Percentiles rank a stretch among this genome's conserved stretches.
phyloP scores from a whole-genome alignment of 2,329 filamentous ascomycete genomes.

The Alternaria sp. region DNA sequence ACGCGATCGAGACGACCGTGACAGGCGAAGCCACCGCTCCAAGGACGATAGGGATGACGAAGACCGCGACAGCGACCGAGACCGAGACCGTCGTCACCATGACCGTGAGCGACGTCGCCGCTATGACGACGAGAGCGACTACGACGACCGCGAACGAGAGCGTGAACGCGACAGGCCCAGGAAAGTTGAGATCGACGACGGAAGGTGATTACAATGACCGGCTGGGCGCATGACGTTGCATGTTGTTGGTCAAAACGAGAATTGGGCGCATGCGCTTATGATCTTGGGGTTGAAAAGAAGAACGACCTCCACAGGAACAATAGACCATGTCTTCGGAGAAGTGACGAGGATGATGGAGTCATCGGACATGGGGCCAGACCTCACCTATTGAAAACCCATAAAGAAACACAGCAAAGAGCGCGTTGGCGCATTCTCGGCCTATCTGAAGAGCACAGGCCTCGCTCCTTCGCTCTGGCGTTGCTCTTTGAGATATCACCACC shows the following conservation, averaged over 20 bases:
- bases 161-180: conserved; percentile 31
- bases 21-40: conserved; percentile 38
- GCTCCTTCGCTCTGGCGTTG: background rate
- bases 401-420: background rate
- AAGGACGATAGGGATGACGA: conserved; percentile 45
- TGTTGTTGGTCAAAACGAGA: background rate
- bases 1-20: conserved; percentile 41
- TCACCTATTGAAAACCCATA: background rate
- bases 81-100: conserved; percentile 19
- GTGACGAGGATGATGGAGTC: background rate
- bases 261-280: background rate
- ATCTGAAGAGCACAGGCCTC: background rate
- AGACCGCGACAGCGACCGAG: conserved; percentile 35
- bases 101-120: conserved; percentile 31
- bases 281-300: background rate
- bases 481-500: background rate
- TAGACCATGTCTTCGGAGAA: background rate
- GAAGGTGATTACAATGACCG: conserved; percentile 37
- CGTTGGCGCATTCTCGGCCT: background rate
- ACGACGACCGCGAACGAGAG: conserved; percentile 31
- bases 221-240: background rate
- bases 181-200: conserved; percentile 36
- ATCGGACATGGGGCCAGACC: background rate
- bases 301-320: background rate
- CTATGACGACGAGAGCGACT: conserved; percentile 42